A percentile compares a stretch with the other conserved stretches of the same genome.
Conservation (phyloP, 495 filamentous ascomycete species). For the Aspergillus avenaceus region DNA sequence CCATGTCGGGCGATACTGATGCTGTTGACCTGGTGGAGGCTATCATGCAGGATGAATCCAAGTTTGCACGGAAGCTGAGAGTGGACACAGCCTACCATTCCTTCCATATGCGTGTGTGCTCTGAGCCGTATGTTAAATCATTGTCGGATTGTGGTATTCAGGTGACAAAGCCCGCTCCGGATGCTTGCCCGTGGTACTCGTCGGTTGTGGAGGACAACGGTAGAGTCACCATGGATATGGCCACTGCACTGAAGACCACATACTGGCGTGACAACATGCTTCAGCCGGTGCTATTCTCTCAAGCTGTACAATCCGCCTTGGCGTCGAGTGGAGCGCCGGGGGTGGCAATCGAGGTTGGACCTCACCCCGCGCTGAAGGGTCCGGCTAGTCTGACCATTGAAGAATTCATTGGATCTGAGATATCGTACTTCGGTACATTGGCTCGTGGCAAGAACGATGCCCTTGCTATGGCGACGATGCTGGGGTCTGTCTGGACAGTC, state of each 20-base stretch:
- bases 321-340: background rate
- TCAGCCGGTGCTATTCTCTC: slow-evolving; percentile 30
- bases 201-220: no score
- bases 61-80: slow-evolving; percentile 22
- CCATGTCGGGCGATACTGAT: slow-evolving; percentile 32
- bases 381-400: slow-evolving; percentile 5
- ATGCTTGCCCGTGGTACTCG: no score
- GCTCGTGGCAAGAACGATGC: background rate
- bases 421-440: background rate
- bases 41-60: slow-evolving; percentile 11
- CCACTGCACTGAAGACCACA: background rate
- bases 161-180: slow-evolving; percentile 29
- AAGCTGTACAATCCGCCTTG: slow-evolving; percentile 22
- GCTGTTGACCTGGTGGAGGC: slow-evolving; percentile 27
- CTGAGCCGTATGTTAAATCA: background rate
- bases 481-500: no score
- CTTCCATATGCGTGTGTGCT: background rate
- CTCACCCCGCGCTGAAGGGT: slow-evolving; percentile 6
- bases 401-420: background rate
- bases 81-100: slow-evolving; percentile 45
- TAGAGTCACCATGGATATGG: background rate
- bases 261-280: slow-evolving; percentile 10
- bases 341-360: slow-evolving; percentile 16
- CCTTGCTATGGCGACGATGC: no score
- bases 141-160: background rate